These are phyloP conservation scores for Phytopythium kandeliae DNA, from an alignment of 352 stramenopile genomes.

Conservation along the genomic window DNA sequence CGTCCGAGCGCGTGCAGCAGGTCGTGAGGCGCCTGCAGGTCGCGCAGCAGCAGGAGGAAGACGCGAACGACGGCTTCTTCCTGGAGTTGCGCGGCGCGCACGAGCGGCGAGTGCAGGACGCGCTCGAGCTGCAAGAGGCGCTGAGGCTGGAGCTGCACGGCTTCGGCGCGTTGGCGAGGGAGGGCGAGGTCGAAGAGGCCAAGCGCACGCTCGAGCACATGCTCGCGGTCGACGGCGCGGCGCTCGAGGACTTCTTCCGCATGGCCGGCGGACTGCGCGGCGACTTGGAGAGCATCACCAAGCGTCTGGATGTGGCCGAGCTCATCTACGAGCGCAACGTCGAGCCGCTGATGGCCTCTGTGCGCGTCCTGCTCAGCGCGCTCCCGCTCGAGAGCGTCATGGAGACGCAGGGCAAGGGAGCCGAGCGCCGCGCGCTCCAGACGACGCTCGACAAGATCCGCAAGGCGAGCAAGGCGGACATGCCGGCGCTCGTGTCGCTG, in stretches of 20 bases:
- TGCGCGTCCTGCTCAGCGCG: conserved; percentile 53
- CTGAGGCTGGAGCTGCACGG: conserved; percentile 54
- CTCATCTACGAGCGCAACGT: conserved; percentile 80
- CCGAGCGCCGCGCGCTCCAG: conserved; percentile 56
- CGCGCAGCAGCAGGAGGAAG: conserved; percentile 66
- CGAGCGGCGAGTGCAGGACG: conserved; percentile 27
- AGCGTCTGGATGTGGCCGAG: conserved; percentile 52
- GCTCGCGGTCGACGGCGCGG: conserved; percentile 25
- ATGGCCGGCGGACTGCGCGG: conserved; percentile 65
- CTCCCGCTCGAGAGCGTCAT: conserved; percentile 57
- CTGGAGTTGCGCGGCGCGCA: conserved; percentile 34
- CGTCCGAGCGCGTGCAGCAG: conserved; percentile 25
- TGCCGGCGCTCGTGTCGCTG: conserved; percentile 51
- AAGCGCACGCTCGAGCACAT: conserved; percentile 24
- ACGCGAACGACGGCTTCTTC: conserved; percentile 56
- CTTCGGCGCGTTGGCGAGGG: conserved; percentile 53
- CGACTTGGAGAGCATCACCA: conserved; percentile 62
- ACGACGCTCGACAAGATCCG: conserved; percentile 80
- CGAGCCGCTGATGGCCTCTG: conserved; percentile 19
- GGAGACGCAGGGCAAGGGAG: conserved; percentile 76
- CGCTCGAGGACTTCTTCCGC: conserved; percentile 82
- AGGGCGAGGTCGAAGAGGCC: conserved; percentile 37
- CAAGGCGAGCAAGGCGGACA: conserved; percentile 70
- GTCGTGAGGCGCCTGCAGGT: conserved; percentile 36
- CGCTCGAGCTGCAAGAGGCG: conserved; percentile 28